Evolutionary conservation across 108 stramenopile genomes (phyloP).

Genomic region (Nitzschia sp.): DNA sequence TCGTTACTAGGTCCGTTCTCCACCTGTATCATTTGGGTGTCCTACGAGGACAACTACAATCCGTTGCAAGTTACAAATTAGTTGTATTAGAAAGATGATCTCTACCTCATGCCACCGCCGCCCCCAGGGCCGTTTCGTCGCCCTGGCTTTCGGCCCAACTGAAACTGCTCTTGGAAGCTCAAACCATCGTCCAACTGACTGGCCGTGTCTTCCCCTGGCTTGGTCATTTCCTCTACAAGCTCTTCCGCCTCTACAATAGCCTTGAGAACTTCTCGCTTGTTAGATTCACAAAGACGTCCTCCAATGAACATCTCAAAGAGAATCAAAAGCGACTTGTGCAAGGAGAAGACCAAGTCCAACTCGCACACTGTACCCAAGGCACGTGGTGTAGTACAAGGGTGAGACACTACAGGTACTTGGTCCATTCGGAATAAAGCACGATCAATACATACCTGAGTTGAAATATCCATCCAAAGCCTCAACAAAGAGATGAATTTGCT

Average conservation of each 20-base stretch:
- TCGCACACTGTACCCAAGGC: conserved; percentile 74
- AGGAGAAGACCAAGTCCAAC: conserved; percentile 96
- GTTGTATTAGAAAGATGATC: too few relatives aligned
- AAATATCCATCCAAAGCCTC: conserved; percentile 97
- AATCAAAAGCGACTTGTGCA: conserved; percentile 92
- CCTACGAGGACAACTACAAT: too few relatives aligned
- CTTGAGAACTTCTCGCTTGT: conserved; percentile 79
- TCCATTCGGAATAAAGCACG: background rate
- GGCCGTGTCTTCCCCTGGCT: conserved; percentile 85
- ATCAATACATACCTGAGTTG: conserved; percentile 67
- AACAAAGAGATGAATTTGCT: conserved; percentile 98
- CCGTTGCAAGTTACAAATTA: too few relatives aligned
- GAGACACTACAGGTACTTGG: background rate
- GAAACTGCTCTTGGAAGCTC: conserved; percentile 85
- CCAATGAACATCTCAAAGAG: conserved; percentile 95
- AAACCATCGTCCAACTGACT: conserved; percentile 79
- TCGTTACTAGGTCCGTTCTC: too few relatives aligned
- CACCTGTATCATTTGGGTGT: too few relatives aligned
- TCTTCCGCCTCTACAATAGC: conserved; percentile 84
- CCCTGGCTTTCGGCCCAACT: conserved; percentile 83
- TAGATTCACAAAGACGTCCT: conserved; percentile 88
- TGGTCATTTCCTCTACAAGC: conserved; percentile 82
- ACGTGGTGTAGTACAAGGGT: background rate
- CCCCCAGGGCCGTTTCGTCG: conserved; percentile 45
- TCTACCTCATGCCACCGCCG: conserved; percentile 15